A percentile compares a stretch with the other conserved stretches of the same genome.
phyloP scores from a whole-genome alignment of 257 asterid species.

The Penstemon eatonii region DNA sequence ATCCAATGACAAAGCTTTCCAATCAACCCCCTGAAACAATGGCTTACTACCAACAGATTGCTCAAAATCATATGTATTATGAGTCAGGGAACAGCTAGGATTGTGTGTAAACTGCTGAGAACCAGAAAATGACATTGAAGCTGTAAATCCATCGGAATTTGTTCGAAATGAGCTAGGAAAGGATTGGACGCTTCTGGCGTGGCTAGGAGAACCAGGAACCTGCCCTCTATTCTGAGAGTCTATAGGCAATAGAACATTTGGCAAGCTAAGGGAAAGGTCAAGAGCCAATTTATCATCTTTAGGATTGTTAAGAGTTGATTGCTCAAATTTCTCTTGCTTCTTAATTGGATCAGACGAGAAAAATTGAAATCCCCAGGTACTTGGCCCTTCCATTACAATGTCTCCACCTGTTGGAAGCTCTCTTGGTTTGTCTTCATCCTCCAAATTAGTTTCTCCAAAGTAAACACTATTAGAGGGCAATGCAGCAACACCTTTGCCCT shows the following conservation, averaged over 20 bases:
- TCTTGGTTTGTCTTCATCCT: slow-evolving; percentile 46
- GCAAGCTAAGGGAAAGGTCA: slow-evolving; percentile 97
- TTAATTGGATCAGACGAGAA: slow-evolving; percentile 74
- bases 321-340: slow-evolving; percentile 60
- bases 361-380: slow-evolving; percentile 72
- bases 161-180: slow-evolving; percentile 81
- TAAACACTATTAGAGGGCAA: slow-evolving; percentile 37
- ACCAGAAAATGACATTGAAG: slow-evolving; percentile 92
- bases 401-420: slow-evolving; percentile 41
- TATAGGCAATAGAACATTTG: slow-evolving; percentile 80
- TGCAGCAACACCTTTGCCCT: slow-evolving; percentile 65
- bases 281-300: slow-evolving; percentile 84
- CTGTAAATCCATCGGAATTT: slow-evolving; percentile 83
- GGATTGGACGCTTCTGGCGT: slow-evolving; percentile 80
- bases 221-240: slow-evolving; percentile 55
- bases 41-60: slow-evolving; percentile 93
- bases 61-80: slow-evolving; percentile 72
- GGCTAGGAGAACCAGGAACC: slow-evolving; percentile 88
- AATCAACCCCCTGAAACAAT: slow-evolving; percentile 88
- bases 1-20: slow-evolving; percentile 85
- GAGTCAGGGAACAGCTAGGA: slow-evolving; percentile 92
- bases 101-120: slow-evolving; percentile 96
- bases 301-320: slow-evolving; percentile 43
- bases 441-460: slow-evolving; percentile 41
- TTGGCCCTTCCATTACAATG: slow-evolving; percentile 67